These are phyloP conservation scores for Monosporascus sp. DNA, from an alignment of 2,329 filamentous ascomycete species.

Conservation along the genomic window DNA sequence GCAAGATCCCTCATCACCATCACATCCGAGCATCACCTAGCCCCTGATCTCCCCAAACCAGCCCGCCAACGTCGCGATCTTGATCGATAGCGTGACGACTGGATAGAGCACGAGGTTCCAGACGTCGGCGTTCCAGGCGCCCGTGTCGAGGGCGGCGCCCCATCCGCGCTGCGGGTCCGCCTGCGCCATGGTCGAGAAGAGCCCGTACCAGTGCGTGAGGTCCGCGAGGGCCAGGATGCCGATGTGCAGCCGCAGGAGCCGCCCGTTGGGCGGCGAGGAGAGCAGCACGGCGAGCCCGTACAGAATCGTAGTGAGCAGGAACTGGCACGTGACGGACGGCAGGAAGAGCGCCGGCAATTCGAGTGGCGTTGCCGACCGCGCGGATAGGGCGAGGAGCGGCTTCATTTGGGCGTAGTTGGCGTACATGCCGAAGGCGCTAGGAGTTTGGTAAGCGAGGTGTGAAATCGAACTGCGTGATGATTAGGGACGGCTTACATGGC, in stretches of 20 bases:
- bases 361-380: slow-evolving; percentile 2
- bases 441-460: too few species aligned
- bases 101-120: slow-evolving; percentile 12
- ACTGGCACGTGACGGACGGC: slow-evolving; percentile 8
- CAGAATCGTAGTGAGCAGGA: slow-evolving; percentile 18
- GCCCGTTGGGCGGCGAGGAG: slow-evolving; percentile 15
- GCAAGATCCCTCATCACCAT: too few species aligned
- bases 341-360: slow-evolving; percentile 9
- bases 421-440: slow-evolving; percentile 15
- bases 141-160: slow-evolving; percentile 11
- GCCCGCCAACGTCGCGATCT: slow-evolving; percentile 14
- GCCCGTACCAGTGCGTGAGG: slow-evolving; percentile 17
- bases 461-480: too few species aligned
- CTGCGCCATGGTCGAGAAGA: slow-evolving; percentile 15
- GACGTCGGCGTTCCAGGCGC: slow-evolving; percentile 7
- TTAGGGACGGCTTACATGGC: slow-evolving; percentile 11
- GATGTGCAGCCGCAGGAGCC: slow-evolving; percentile 16
- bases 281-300: slow-evolving; percentile 18
- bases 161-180: slow-evolving; percentile 13
- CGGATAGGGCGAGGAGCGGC: slow-evolving; percentile 9
- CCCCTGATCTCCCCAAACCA: slow-evolving; percentile 17
- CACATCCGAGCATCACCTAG: neutral
- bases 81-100: slow-evolving; percentile 12
- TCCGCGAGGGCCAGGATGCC: slow-evolving; percentile 15
- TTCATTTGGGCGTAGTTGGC: slow-evolving; percentile 10